Evolutionary conservation across 2,329 filamentous ascomycete genomes (phyloP), one percentile per base, ranked within the genome.

Genomic region (Ceratocystis huliohia): DNA sequence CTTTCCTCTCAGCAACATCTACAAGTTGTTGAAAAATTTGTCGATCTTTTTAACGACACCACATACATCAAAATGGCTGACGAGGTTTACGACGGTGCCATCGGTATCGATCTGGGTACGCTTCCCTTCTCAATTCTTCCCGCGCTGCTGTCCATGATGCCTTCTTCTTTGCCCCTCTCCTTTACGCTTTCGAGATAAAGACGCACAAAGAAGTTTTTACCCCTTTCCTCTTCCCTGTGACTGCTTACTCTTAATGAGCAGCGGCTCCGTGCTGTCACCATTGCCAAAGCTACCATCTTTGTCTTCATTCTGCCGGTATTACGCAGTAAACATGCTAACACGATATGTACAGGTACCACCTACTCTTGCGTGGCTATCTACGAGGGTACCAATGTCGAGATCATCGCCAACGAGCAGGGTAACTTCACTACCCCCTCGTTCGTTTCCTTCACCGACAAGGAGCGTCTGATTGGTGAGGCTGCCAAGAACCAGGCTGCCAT

Each of bases 401-500:
- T 99, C 85, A 96, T 97, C 79, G 93, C 93, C 88, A 97, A 97
- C 82, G 93, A 97, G 86, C 93, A 97, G 87, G 93, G 93, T 85
- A 92, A 86, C 82, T 96, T 96, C 82, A 97, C 94, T 76, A 97
- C 94, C 71, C 94, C 94, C 72, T 97, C 94, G 67, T 99, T 96
- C 84, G 94, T 99, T 77, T 96, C 91, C 74, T 99, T 99, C 87
- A 96, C 91, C 77, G 88, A 93, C 75, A 91, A 96, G 83, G 94
- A 99, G 85, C 92, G 94, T 80, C 83, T 99, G 81, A 97, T 97
- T 76, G 94, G 94, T 84, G 94, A 97, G 85, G 93, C 94, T 69
- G 94, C 94, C 76, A 99, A 97, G 89, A 99, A 99, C 85, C 92
- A 96, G 87, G 94, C 93, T 76, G 93, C 94, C 75, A 96, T 97